These are phyloP conservation scores for Nepenthes mirabilis DNA, from an alignment of 148 eudicot genomes.

Conservation along the genomic window DNA sequence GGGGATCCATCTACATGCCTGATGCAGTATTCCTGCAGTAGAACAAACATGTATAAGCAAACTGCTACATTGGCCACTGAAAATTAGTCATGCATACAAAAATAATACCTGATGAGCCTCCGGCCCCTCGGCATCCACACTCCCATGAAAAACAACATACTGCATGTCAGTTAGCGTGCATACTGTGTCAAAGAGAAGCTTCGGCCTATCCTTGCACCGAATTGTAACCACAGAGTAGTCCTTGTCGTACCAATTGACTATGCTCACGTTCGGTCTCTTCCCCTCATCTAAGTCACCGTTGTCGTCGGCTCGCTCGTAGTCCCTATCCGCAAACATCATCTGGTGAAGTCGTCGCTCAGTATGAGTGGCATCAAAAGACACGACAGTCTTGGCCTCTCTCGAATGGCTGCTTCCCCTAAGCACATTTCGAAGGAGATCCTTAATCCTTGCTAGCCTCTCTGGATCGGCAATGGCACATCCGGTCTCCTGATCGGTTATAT, in stretches of 20 bases:
- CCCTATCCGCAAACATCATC: conserved; percentile 79
- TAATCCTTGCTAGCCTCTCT: conserved; percentile 43
- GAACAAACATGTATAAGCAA: background rate
- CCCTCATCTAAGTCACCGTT: conserved; percentile 16
- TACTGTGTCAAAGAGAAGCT: conserved; percentile 76
- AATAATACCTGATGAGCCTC: conserved; percentile 70
- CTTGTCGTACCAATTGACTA: conserved; percentile 72
- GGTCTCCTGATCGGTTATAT: conserved; percentile 65
- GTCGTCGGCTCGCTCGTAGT: conserved; percentile 43
- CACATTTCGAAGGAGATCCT: conserved; percentile 62
- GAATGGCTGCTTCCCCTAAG: conserved; percentile 50
- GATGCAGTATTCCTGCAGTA: conserved; percentile 65
- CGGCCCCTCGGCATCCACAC: conserved; percentile 70
- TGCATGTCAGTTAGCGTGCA: conserved; percentile 95
- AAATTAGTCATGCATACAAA: background rate
- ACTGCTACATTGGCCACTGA: no score
- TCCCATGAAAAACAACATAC: conserved; percentile 86
- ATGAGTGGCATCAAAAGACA: conserved; percentile 50
- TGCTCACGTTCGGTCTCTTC: conserved; percentile 56
- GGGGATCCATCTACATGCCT: conserved; percentile 88
- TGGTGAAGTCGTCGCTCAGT: conserved; percentile 89
- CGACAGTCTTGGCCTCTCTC: conserved; percentile 66
- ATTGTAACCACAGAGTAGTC: conserved; percentile 81
- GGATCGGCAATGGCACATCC: conserved; percentile 45
- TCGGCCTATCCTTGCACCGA: conserved; percentile 78